Conservation (phyloP, 2,329 filamentous ascomycete genomes). For the Pseudocercospora musae region DNA sequence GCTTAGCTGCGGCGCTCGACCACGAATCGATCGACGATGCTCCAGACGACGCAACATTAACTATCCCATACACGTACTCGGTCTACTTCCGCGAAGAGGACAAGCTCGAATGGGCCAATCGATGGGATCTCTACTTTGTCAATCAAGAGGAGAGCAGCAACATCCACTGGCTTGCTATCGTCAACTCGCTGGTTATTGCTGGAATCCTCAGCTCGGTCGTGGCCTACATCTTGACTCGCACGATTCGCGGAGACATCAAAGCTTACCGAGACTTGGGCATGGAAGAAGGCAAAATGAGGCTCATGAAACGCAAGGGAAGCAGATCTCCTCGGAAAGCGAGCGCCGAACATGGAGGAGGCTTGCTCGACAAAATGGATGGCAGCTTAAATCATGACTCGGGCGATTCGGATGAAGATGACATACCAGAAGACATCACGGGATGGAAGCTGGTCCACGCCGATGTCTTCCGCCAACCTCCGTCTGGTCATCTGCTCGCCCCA, state of each 20-base stretch:
- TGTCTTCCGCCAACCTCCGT: slow-evolving; percentile 71
- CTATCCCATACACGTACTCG: slow-evolving; percentile 82
- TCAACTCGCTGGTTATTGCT: slow-evolving; percentile 83
- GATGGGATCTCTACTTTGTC: slow-evolving; percentile 88
- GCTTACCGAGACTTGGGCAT: slow-evolving; percentile 62
- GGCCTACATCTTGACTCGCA: slow-evolving; percentile 75
- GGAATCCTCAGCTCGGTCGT: slow-evolving; percentile 75
- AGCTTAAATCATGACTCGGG: slow-evolving; percentile 53
- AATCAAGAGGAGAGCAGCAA: slow-evolving; percentile 78
- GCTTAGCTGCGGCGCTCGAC: slow-evolving; percentile 54
- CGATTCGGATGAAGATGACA: slow-evolving; percentile 64
- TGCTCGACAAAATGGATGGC: slow-evolving; percentile 38
- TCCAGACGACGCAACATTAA: slow-evolving; percentile 63
- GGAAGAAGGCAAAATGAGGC: slow-evolving; percentile 63
- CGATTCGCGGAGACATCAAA: slow-evolving; percentile 75
- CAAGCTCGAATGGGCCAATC: slow-evolving; percentile 73
- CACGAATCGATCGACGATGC: slow-evolving; percentile 52
- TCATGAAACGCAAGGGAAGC: slow-evolving; percentile 47
- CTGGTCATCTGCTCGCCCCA: slow-evolving; percentile 71
- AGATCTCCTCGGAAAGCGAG: slow-evolving; percentile 47
- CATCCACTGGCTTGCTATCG: slow-evolving; percentile 83
- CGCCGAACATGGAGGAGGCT: slow-evolving; percentile 42
- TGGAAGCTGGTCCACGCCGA: slow-evolving; percentile 90
- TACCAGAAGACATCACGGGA: slow-evolving; percentile 74
- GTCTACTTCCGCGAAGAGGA: slow-evolving; percentile 85